These are phyloP conservation scores for Volvox carteri DNA, from an alignment of 163 green algal genomes.

Conservation along the genomic window DNA sequence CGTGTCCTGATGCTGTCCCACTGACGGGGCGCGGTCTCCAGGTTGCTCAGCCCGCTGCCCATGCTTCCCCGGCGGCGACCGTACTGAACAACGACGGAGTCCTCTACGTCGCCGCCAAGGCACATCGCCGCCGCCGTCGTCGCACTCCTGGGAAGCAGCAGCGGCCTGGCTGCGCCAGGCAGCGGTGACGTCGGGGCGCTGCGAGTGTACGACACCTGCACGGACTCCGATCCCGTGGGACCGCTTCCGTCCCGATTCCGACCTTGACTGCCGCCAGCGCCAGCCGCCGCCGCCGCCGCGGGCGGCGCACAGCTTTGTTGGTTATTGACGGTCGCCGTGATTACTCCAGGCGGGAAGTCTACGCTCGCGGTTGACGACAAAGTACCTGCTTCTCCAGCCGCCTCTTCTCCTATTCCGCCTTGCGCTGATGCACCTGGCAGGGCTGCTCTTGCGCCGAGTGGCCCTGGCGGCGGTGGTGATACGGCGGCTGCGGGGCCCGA, in stretches of 20 bases:
- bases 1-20: no score
- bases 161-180: no score
- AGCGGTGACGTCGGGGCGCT: constrained; percentile 1
- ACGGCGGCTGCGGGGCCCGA: not conserved
- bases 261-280: not conserved
- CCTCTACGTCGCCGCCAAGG: no score
- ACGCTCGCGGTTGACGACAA: not conserved
- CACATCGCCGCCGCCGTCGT: not conserved
- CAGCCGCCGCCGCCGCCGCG: no score
- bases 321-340: no score
- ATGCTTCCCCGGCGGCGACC: no score
- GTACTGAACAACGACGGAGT: no score
- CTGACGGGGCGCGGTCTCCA: no score
- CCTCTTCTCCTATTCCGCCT: not conserved
- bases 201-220: not conserved
- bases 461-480: not conserved
- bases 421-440: not conserved
- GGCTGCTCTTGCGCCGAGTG: no score
- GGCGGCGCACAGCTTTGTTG: not conserved
- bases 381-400: not conserved
- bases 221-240: not conserved
- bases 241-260: not conserved
- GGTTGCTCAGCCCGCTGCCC: no score
- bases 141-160: not conserved
- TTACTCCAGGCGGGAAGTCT: not conserved